phyloP scores from a whole-genome alignment of 176 grass and related monocot species.

The Paspalum vaginatum region DNA sequence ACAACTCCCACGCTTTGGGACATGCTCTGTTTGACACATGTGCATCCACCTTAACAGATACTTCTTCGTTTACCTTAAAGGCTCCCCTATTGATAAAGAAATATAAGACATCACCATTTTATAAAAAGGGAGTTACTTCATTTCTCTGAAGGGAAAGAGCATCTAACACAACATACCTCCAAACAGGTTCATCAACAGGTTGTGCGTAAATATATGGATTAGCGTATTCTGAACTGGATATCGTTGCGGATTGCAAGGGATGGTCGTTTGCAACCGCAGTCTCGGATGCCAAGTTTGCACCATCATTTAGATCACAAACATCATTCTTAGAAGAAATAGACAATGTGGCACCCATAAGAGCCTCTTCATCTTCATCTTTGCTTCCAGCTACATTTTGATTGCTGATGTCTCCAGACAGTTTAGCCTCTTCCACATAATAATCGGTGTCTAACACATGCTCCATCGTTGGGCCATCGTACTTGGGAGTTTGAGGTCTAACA shows the following conservation, averaged over 20 bases:
- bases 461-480: slow-evolving; percentile 16
- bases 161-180: slow-evolving; percentile 38
- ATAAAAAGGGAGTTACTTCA: slow-evolving; percentile 10
- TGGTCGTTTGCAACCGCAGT: neutral
- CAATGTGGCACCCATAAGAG: neutral
- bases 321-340: neutral
- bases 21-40: slow-evolving; percentile 67
- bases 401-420: neutral
- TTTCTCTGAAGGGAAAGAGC: neutral
- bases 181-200: slow-evolving; percentile 36
- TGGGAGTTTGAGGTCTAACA: neutral
- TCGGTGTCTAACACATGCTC: neutral
- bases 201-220: slow-evolving; percentile 15
- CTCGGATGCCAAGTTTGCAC: neutral
- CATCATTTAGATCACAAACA: slow-evolving; percentile 18
- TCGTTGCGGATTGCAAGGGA: neutral
- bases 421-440: slow-evolving; percentile 1
- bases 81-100: slow-evolving; percentile 55
- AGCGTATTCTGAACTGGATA: slow-evolving; percentile 4
- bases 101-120: slow-evolving; percentile 28
- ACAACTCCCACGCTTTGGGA: slow-evolving; percentile 43
- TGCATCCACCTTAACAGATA: slow-evolving; percentile 45
- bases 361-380: slow-evolving; percentile 27
- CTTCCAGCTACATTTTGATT: slow-evolving; percentile 7
- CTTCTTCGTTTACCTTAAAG: slow-evolving; percentile 48